phyloP scores from a whole-genome alignment of 2,329 filamentous ascomycete genomes.

The Talaromyces piceae region DNA sequence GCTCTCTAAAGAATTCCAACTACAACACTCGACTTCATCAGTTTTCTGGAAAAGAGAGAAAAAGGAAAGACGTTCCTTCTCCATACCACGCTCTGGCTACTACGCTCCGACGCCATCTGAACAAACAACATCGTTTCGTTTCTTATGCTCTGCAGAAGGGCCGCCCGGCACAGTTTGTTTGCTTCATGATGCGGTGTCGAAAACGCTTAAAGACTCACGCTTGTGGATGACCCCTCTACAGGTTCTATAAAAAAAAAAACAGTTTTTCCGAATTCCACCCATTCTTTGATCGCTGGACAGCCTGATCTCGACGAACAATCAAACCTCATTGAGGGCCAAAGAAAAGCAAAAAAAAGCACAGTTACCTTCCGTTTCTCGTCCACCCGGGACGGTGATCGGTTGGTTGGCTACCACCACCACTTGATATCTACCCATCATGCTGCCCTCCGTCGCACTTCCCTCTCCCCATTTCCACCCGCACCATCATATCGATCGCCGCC shows the following conservation, averaged over 20 bases:
- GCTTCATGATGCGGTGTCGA: conserved; percentile 38
- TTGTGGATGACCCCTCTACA: conserved; percentile 25
- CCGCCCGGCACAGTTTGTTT: not conserved
- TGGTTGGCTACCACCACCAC: conserved; percentile 4
- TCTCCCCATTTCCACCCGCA: conserved; percentile 35
- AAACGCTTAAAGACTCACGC: conserved; percentile 36
- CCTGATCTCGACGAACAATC: not conserved
- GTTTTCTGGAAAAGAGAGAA: conserved; percentile 11
- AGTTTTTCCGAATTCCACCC: not conserved
- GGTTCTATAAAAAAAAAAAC: conserved; percentile 12
- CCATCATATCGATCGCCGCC: conserved; percentile 27
- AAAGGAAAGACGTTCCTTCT: too few relatives aligned
- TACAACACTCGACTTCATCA: not conserved
- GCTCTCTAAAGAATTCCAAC: not conserved
- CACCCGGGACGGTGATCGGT: conserved; percentile 14
- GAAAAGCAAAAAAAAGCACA: not conserved
- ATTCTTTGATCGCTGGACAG: not conserved
- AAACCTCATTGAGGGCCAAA: not conserved
- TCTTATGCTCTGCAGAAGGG: not conserved
- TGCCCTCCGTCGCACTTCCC: conserved; percentile 41
- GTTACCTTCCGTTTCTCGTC: conserved; percentile 2
- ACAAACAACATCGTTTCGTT: not conserved
- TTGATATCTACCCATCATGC: conserved; percentile 39
- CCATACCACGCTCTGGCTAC: too few relatives aligned
- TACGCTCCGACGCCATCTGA: too few relatives aligned